phyloP scores from a whole-genome alignment of 768 basidiomycete species.

The Russula ochroleuca region DNA sequence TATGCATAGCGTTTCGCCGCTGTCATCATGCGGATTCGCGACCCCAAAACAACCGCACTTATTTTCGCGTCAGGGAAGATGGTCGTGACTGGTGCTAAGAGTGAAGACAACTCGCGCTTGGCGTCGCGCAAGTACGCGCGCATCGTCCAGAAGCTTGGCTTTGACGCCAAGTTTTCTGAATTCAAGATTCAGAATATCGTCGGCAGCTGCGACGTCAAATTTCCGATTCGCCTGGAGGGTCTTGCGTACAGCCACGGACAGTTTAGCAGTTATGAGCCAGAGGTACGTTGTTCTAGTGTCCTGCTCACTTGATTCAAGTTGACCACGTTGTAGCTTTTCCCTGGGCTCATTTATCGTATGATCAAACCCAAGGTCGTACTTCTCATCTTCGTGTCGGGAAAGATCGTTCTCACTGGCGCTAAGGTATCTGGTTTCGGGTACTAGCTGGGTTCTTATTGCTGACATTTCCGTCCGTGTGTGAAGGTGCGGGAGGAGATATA shows the following conservation, averaged over 20 bases:
- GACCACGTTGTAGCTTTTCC: conserved; percentile 68
- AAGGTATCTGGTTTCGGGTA: conserved; percentile 59
- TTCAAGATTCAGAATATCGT: conserved; percentile 99
- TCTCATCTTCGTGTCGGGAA: conserved; percentile 97
- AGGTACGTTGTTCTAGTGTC: conserved; percentile 51
- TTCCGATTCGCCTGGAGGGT: conserved; percentile 96
- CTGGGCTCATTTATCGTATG: conserved; percentile 98
- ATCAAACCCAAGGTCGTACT: conserved; percentile 99
- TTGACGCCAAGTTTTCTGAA: conserved; percentile 98
- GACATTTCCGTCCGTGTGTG: conserved; percentile 39
- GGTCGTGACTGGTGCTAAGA: conserved; percentile 99
- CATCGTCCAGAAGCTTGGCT: conserved; percentile 98
- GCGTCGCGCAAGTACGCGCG: conserved; percentile 98
- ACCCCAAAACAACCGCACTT: conserved; percentile 98
- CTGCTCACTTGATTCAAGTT: background rate
- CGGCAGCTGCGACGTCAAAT: conserved; percentile 96
- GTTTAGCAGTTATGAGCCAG: conserved; percentile 96
- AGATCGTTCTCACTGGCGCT: conserved; percentile 97
- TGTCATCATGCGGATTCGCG: conserved; percentile 99
- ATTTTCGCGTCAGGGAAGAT: conserved; percentile 99
- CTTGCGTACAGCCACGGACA: conserved; percentile 96
- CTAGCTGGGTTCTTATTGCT: conserved; percentile 30
- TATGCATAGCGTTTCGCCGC: conserved; percentile 95
- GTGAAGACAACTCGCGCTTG: conserved; percentile 93
- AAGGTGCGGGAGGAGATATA: conserved; percentile 99